Evolutionary conservation across 2,329 filamentous ascomycete species (phyloP).

Genomic region (Exophiala lecanii-corni): DNA sequence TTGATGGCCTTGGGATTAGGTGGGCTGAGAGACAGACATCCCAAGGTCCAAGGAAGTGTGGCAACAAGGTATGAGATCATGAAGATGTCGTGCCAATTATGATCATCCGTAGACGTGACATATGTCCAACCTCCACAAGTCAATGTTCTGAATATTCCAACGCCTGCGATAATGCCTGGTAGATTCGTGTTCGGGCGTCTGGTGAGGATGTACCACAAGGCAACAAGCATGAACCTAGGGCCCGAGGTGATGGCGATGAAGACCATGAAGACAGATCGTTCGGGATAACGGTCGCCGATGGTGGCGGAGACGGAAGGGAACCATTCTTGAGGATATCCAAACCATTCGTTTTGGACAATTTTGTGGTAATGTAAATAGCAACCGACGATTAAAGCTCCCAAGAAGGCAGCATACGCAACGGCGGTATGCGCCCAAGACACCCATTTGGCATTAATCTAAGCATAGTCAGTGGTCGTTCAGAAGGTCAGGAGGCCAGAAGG

Average conservation of each 20-base stretch:
- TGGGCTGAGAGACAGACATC: conserved; percentile 83
- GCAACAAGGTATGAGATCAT: conserved; percentile 98
- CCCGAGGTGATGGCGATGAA: conserved; percentile 96
- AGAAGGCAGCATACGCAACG: conserved; percentile 76
- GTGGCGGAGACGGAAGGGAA: conserved; percentile 94
- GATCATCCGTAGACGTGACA: conserved; percentile 95
- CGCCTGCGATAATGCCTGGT: conserved; percentile 73
- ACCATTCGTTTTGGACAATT: conserved; percentile 96
- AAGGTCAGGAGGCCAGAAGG: background rate
- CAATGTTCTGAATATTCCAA: conserved; percentile 80
- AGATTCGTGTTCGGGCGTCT: conserved; percentile 68
- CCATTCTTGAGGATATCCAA: conserved; percentile 92
- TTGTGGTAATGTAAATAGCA: conserved; percentile 84
- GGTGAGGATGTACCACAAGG: conserved; percentile 86
- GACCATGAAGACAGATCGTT: conserved; percentile 93
- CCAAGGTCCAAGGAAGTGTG: conserved; percentile 90
- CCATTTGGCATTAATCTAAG: conserved; percentile 79
- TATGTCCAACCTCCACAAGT: conserved; percentile 99
- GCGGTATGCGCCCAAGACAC: conserved; percentile 82
- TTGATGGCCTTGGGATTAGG: conserved; percentile 76
- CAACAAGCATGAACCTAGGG: conserved; percentile 84
- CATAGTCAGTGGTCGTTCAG: conserved; percentile 15
- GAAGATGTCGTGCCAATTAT: conserved; percentile 98
- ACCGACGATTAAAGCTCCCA: conserved; percentile 80
- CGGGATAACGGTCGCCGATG: conserved; percentile 94